These are phyloP conservation scores for Lycium ferocissimum DNA, from an alignment of 257 asterid species.

Conservation along the genomic window DNA sequence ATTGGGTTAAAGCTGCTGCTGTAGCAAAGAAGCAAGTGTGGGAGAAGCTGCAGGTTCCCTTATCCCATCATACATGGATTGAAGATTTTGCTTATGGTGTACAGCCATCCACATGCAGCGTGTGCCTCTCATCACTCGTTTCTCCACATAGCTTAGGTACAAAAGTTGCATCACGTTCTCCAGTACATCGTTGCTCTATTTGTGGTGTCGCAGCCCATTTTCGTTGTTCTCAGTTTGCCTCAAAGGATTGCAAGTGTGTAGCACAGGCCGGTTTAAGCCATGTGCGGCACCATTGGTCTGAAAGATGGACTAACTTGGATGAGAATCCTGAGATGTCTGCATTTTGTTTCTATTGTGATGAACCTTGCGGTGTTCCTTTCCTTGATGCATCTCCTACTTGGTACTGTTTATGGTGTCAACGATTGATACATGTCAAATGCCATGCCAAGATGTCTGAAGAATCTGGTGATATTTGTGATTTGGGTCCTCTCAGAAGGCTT, in stretches of 20 bases:
- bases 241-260: slow-evolving; percentile 82
- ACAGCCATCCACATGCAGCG: slow-evolving; percentile 78
- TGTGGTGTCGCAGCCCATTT: slow-evolving; percentile 83
- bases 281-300: slow-evolving; percentile 90
- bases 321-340: slow-evolving; percentile 84
- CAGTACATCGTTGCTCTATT: slow-evolving; percentile 71
- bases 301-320: slow-evolving; percentile 78
- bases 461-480: slow-evolving; percentile 74
- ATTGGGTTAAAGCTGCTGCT: slow-evolving; percentile 93
- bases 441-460: slow-evolving; percentile 85
- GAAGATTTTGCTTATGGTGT: slow-evolving; percentile 66
- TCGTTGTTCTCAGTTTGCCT: slow-evolving; percentile 68
- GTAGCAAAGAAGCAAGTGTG: slow-evolving; percentile 78
- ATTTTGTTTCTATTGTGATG: slow-evolving; percentile 81
- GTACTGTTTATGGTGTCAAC: slow-evolving; percentile 93
- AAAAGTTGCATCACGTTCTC: slow-evolving; percentile 52
- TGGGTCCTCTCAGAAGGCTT: slow-evolving; percentile 77
- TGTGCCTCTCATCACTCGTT: slow-evolving; percentile 68
- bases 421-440: slow-evolving; percentile 78
- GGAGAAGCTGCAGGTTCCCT: slow-evolving; percentile 78
- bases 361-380: slow-evolving; percentile 83
- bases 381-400: slow-evolving; percentile 87
- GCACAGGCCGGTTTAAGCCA: slow-evolving; percentile 69
- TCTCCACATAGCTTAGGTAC: slow-evolving; percentile 63
- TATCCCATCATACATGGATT: slow-evolving; percentile 77